phyloP scores from a whole-genome alignment of 129 eudicot genomes.

The Flaveria trinervia region DNA sequence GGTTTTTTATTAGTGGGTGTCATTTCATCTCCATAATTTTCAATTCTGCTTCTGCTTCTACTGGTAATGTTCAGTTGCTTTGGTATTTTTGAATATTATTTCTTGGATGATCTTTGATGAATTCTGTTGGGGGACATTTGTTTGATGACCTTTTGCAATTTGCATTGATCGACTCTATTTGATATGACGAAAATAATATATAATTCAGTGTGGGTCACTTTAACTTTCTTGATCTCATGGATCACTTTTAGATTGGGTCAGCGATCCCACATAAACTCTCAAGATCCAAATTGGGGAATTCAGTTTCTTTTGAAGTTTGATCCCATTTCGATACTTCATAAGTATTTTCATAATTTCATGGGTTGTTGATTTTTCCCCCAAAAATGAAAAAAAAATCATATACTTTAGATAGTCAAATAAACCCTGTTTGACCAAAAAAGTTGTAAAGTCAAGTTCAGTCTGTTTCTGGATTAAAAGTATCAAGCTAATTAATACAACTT shows the following conservation, averaged over 20 bases:
- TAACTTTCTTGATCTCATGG: conserved; percentile 10
- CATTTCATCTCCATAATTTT: too few species aligned
- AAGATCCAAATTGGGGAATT: background rate
- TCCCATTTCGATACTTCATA: conserved; percentile 3
- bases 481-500: background rate
- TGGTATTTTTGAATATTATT: background rate
- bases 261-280: background rate
- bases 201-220: conserved; percentile 11
- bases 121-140: conserved; percentile 19
- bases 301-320: conserved; percentile 3
- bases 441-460: background rate
- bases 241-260: conserved; percentile 33
- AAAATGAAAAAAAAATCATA: background rate
- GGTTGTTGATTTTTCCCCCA: background rate
- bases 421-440: conserved; percentile 15
- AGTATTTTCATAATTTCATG: background rate
- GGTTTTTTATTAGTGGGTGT: background rate
- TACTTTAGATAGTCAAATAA: background rate
- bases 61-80: background rate
- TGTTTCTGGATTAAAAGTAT: background rate
- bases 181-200: background rate
- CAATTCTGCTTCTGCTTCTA: background rate
- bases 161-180: conserved; percentile 18
- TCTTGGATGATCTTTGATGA: conserved; percentile 18
- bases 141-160: conserved; percentile 22